Conservation (phyloP, 2,329 filamentous ascomycete genomes). For the Chaetomium globosum region DNA sequence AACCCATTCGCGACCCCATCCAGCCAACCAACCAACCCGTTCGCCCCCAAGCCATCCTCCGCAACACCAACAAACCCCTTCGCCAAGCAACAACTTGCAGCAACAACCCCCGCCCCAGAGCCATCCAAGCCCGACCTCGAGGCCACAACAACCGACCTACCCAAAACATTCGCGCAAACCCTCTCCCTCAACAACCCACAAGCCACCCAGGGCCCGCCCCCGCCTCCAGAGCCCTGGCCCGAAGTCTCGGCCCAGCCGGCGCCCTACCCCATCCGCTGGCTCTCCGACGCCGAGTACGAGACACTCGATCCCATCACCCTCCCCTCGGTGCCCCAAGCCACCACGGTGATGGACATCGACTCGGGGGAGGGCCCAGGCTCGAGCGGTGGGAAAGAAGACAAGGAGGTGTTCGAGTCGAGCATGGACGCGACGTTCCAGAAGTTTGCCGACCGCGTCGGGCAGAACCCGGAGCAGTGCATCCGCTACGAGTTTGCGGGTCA, state of each 20-base stretch:
- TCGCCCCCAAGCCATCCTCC: constrained; percentile 46
- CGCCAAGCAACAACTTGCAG: constrained; percentile 39
- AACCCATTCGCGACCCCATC: constrained; percentile 38
- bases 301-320: constrained; percentile 66
- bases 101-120: constrained; percentile 10
- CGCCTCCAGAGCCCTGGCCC: constrained; percentile 75
- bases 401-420: constrained; percentile 70
- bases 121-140: constrained; percentile 32
- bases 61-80: constrained; percentile 51
- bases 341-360: constrained; percentile 55
- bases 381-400: constrained; percentile 60
- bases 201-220: constrained; percentile 39
- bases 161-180: constrained; percentile 70
- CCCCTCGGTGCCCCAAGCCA: constrained; percentile 51
- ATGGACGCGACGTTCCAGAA: constrained; percentile 78
- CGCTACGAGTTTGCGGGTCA: constrained; percentile 75
- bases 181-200: constrained; percentile 69
- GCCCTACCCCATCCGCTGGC: constrained; percentile 75
- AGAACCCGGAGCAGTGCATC: constrained; percentile 82
- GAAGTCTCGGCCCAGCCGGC: constrained; percentile 62
- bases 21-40: constrained; percentile 47
- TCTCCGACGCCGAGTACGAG: constrained; percentile 89
- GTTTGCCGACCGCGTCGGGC: constrained; percentile 74
- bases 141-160: constrained; percentile 45
- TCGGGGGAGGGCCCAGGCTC: constrained; percentile 37